A percentile compares a stretch with the other conserved stretches of the same genome.
phyloP scores from a whole-genome alignment of 2,329 filamentous ascomycete genomes.

The Davidsoniella virescens region DNA sequence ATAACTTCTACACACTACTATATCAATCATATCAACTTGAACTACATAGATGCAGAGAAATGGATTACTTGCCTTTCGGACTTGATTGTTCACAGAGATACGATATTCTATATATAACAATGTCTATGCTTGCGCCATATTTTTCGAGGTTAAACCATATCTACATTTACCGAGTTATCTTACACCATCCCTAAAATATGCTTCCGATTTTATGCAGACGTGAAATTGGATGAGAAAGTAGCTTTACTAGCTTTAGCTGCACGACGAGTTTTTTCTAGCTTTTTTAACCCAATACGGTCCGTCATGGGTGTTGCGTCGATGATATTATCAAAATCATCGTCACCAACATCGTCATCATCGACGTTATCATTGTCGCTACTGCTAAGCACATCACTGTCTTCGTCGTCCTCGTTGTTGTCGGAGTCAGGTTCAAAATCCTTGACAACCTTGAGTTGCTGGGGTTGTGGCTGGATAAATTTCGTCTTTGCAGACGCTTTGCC shows the following conservation, averaged over 20 bases:
- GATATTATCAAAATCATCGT: constrained; percentile 81
- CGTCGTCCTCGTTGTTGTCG: constrained; percentile 42
- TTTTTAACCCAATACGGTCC: constrained; percentile 55
- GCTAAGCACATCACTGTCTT: constrained; percentile 20
- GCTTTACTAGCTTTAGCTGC: constrained; percentile 30
- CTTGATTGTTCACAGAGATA: no score
- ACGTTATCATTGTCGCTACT: constrained; percentile 42
- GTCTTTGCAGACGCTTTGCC: constrained; percentile 25
- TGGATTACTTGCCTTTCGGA: no score
- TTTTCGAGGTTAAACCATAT: background rate
- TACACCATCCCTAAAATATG: no score
- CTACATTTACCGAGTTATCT: background rate
- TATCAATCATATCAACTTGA: no score
- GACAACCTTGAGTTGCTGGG: constrained; percentile 35
- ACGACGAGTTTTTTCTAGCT: constrained; percentile 38
- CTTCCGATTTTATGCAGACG: constrained; percentile 24
- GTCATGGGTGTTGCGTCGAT: constrained; percentile 83
- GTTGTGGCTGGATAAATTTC: constrained; percentile 43
- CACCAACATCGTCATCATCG: constrained; percentile 33
- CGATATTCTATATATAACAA: no score
- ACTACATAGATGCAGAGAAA: no score
- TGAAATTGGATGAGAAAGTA: constrained; percentile 33
- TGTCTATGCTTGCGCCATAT: background rate
- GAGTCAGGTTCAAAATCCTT: constrained; percentile 45
- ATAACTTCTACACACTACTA: background rate